Evolutionary conservation across 768 basidiomycete species (phyloP), one percentile per base, ranked within the genome.

Genomic region (Gyrodon lividus): DNA sequence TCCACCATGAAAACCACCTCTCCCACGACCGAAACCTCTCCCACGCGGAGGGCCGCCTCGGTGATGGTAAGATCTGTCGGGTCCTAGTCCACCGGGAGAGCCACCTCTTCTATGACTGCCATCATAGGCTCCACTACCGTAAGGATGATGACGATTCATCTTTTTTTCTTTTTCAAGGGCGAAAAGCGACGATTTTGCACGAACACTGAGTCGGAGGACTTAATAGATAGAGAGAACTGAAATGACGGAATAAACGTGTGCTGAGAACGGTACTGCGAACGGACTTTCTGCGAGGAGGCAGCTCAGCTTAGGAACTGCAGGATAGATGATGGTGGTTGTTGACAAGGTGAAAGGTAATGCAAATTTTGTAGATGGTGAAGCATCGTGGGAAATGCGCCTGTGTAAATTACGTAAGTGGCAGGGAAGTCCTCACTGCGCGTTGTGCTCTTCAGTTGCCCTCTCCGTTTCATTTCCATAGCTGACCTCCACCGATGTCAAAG

Each of bases 131-230:
- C 77, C 66, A 54, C 56, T 78, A 60, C 81, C 81, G 72, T 93
- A 93, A 22, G 91, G 91, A 80, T 92, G 89, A 73, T 92, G 90
- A 65, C 90, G 88, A 72, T 91, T 89, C 90, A 93, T 92, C 48
- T 50, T 65, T 54, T 44, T 54, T 52, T 46, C 54, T 63, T 68
- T 66, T 66, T 65, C 52, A 37, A 62, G 52, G 62, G 59, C 45
- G 61, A 59, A 62, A 62, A 43, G 46, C 50, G 57, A 46, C 54
- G 56, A 43, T 41, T 54, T 57, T 56, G 52, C 49, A 65, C 53
- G 50, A 50, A 52, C 37, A 68, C 66, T 58, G 61, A 58, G 66
- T 45, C 23, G 50, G 46, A 48, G 57, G 46, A 59, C 65, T 67
- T 67, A 66, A 53, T 48, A 34, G 53, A 58, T 57, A 53, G 35